Percentiles rank a stretch among this genome's conserved stretches.
phyloP scores from a whole-genome alignment of 2,329 filamentous ascomycete species.

The Colletotrichum sp. region DNA sequence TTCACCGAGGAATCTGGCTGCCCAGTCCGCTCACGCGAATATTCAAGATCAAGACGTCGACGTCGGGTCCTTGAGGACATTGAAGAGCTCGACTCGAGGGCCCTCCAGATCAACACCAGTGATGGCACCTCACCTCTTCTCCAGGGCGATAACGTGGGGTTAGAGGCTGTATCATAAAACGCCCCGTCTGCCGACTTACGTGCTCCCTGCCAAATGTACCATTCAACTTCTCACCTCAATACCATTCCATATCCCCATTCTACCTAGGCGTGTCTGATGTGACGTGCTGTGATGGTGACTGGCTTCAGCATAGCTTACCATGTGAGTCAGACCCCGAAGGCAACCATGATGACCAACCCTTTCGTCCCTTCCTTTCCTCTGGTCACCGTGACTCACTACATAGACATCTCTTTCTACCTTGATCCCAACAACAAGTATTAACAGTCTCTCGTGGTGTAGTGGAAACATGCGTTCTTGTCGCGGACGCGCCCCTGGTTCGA shows the following conservation, averaged over 20 bases:
- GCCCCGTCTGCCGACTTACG: too few species aligned
- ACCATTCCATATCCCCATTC: too few species aligned
- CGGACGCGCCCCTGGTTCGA: neutral
- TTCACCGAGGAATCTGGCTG: too few species aligned
- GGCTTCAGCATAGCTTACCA: fast-evolving
- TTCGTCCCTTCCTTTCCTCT: neutral
- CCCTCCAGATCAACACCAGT: too few species aligned
- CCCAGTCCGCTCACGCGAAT: too few species aligned
- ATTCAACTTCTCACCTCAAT: neutral
- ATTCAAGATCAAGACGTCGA: too few species aligned
- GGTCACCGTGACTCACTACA: neutral
- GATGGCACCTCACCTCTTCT: too few species aligned
- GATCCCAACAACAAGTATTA: neutral
- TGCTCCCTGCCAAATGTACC: neutral
- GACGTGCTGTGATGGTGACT: neutral
- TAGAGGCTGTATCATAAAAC: too few species aligned
- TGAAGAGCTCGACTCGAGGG: too few species aligned
- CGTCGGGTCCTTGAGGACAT: too few species aligned
- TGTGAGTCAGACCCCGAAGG: neutral
- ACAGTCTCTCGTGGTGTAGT: neutral
- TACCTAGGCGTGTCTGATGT: neutral
- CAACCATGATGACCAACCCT: neutral
- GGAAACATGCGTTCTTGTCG: neutral
- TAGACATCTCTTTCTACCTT: fast-evolving
- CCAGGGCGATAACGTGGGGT: too few species aligned